Base-by-base conservation (phyloP, 257 asterid genomes). In the Anisodus tanguticus region DNA sequence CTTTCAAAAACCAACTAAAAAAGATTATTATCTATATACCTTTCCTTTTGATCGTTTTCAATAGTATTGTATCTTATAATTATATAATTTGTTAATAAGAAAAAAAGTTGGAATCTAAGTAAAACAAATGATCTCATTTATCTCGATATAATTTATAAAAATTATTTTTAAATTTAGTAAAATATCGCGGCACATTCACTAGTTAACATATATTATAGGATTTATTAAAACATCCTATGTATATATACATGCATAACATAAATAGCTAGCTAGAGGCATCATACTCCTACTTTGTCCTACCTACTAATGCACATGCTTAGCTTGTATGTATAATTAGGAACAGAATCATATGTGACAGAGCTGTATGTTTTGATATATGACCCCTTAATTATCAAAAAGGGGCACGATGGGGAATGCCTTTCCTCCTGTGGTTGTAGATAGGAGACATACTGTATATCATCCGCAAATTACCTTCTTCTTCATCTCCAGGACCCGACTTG, bases 391-490 rank as follows among this genome's bases (percentile, higher is more conserved):
- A 22, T 91, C 82, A 93, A 45, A 93, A 92, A 0, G 97, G 97
- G 45, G 97, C 91, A 3, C 97, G 94, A 71, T 88, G 97, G 0
- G 97, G 97, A 53, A 90, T 68, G 67, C 97, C 96, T 82, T 93
- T 93, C 82, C 97, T 92, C 54, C 88, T 59, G 19, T 90, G 93
- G 63, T 85, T 92, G 87, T 83, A 88, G 51, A 85, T 59, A 1
- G 97, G 95, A 51, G 91, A 92, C 10, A 90, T 84, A 45, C 41
- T 81, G 82, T 81, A 62, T 26, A 70, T 68, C 7, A 55, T 82
- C 6, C 89, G 63, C 63, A 57, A 2, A 57, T 57, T 57, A 57
- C 3, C 19, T 57, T 57, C 63, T 63, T 66, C 74, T 35, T 67
- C 93, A 13, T 87, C 92, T 7, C 89, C 94, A 0, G 86, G 85